Evolutionary conservation across 805 yeast genomes (phyloP).

Genomic region (Suhomyces sp.): DNA sequence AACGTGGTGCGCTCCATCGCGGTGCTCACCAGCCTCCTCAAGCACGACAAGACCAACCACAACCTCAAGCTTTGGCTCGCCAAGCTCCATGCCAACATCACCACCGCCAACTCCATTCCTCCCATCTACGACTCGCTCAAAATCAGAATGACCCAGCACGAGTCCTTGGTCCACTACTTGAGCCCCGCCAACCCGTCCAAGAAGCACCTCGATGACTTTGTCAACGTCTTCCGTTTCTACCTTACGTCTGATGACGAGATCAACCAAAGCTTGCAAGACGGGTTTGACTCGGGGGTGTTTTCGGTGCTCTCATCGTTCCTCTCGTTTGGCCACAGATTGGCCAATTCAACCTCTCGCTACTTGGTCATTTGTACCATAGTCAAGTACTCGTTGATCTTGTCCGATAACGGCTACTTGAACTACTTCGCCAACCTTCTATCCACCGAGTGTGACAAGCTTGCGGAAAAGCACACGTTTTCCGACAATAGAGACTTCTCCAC

Average conservation of each 20-base stretch:
- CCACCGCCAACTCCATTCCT: constrained; percentile 49
- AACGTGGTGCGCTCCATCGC: constrained; percentile 40
- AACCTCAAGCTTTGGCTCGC: constrained; percentile 70
- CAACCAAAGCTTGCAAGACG: constrained; percentile 44
- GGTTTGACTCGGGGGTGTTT: constrained; percentile 58
- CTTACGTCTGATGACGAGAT: constrained; percentile 52
- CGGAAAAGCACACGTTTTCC: constrained; percentile 11
- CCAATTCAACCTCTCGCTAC: constrained; percentile 48
- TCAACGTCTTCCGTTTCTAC: constrained; percentile 47
- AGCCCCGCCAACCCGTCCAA: constrained; percentile 33
- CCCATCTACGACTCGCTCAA: constrained; percentile 52
- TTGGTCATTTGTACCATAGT: constrained; percentile 31
- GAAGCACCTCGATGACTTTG: constrained; percentile 18
- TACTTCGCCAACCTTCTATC: constrained; percentile 24
- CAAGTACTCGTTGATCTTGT: constrained; percentile 30
- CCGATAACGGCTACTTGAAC: constrained; percentile 27
- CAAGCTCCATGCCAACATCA: constrained; percentile 56
- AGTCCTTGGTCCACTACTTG: constrained; percentile 55
- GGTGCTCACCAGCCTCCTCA: constrained; percentile 55
- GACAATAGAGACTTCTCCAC: constrained; percentile 64
- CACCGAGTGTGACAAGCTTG: constrained; percentile 11
- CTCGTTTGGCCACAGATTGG: constrained; percentile 53
- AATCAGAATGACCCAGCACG: constrained; percentile 74
- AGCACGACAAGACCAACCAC: constrained; percentile 67
- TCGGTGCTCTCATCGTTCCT: constrained; percentile 67